phyloP scores from a whole-genome alignment of 352 stramenopile genomes.

The Phytophthora vignae region DNA sequence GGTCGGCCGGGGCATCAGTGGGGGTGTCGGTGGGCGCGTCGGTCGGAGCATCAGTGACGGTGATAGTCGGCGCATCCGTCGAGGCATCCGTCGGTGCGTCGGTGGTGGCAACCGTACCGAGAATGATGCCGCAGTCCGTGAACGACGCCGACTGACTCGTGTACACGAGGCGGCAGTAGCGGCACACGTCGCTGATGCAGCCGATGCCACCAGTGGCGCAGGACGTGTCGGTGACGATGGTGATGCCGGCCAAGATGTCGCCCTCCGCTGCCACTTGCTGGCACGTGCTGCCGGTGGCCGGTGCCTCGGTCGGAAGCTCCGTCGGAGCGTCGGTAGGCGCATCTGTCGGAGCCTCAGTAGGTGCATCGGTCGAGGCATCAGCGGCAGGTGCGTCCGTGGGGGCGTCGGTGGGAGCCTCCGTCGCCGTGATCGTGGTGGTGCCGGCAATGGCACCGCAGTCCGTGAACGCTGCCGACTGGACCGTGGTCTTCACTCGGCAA shows the following conservation, averaged over 20 bases:
- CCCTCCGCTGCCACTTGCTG: slow-evolving; percentile 14
- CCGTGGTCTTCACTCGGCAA: slow-evolving; percentile 38
- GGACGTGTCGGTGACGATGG: slow-evolving; percentile 33
- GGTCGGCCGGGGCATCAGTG: slow-evolving; percentile 3
- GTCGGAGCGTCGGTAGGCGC: no score
- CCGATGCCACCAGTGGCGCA: slow-evolving; percentile 40
- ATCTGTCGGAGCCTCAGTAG: not conserved
- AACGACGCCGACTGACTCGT: slow-evolving; percentile 36
- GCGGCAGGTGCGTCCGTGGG: not conserved
- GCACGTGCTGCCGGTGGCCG: slow-evolving; percentile 5
- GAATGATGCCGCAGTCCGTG: slow-evolving; percentile 30
- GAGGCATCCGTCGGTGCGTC: slow-evolving; percentile 1
- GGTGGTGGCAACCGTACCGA: not conserved
- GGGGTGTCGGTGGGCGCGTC: slow-evolving; percentile 7
- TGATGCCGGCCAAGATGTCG: slow-evolving; percentile 33
- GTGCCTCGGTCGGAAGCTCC: slow-evolving; percentile 9
- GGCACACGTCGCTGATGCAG: slow-evolving; percentile 38
- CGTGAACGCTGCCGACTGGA: slow-evolving; percentile 37
- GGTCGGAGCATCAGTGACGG: not conserved
- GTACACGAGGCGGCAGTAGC: slow-evolving; percentile 41
- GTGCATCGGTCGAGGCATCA: not conserved
- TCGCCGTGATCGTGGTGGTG: not conserved
- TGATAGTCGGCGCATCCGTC: slow-evolving; percentile 10
- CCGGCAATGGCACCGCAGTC: slow-evolving; percentile 24
- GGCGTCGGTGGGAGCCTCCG: not conserved